Evolutionary conservation across 805 yeast species (phyloP).

Genomic region (Torulaspora quercuum): DNA sequence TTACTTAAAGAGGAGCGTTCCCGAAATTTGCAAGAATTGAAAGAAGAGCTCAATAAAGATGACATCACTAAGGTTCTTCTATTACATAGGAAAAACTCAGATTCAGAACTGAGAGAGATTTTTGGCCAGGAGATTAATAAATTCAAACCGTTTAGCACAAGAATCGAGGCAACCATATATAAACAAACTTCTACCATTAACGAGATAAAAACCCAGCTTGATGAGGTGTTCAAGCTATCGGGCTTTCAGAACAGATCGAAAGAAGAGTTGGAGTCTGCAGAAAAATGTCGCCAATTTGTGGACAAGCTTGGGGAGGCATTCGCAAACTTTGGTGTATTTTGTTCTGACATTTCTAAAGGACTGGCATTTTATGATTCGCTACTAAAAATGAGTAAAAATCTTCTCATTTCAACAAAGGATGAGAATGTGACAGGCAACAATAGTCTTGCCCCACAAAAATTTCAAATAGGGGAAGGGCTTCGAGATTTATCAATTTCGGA

Average conservation of each 20-base stretch:
- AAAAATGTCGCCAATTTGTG: constrained; percentile 37
- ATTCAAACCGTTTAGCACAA: constrained; percentile 62
- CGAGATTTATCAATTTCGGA: constrained; percentile 1
- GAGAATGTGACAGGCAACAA: not conserved
- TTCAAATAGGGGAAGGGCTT: not conserved
- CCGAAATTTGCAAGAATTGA: constrained; percentile 59
- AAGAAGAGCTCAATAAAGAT: constrained; percentile 68
- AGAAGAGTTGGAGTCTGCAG: constrained; percentile 37
- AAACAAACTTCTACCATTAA: constrained; percentile 57
- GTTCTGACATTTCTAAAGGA: constrained; percentile 60
- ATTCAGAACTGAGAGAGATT: constrained; percentile 53
- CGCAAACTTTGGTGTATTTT: constrained; percentile 55
- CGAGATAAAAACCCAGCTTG: constrained; percentile 46
- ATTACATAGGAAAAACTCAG: constrained; percentile 55
- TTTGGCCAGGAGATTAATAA: constrained; percentile 74
- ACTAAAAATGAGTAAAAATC: constrained; percentile 29
- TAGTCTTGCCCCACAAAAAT: constrained; percentile 12
- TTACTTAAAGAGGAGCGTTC: constrained; percentile 61
- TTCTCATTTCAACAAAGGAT: constrained; percentile 14
- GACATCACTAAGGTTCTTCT: constrained; percentile 78
- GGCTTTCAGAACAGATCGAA: constrained; percentile 42
- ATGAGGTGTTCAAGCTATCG: constrained; percentile 45
- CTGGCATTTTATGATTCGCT: constrained; percentile 55
- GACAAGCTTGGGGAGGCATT: constrained; percentile 48
- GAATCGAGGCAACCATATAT: constrained; percentile 64